Base-by-base conservation (phyloP, 2,329 filamentous ascomycete species). In the Colletotrichum filicis region DNA sequence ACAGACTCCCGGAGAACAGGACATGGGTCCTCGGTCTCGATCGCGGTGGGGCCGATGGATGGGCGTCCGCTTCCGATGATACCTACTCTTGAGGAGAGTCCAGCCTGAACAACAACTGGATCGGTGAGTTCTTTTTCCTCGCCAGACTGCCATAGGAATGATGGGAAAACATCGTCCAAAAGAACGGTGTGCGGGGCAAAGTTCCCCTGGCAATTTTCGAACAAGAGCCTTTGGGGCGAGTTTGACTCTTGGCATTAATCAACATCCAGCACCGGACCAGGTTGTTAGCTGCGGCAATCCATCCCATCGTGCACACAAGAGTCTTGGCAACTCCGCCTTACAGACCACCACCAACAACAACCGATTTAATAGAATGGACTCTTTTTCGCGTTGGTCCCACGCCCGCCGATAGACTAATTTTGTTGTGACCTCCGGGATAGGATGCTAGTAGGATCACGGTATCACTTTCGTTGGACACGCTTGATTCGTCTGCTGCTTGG, bases 301-400 rank as follows among this genome's bases (percentile, higher is more conserved):
- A 66, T 66, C 62, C 68, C 46, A 65, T 69, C 59, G 53, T 55
- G 37, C 60, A 63, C 66, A 63, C 49, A 52, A 26, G 19, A 56
- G 63, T 71, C 68, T 71, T 71, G 68, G 68, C 68, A 71, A 57
- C 68, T 62, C 68, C 63, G 68, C 63, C 68, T 62, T 71, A 52
- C 49, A 66, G 37, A 60, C 62, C 61, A 60, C 60, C 62, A 60
- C 56, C 24, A 62, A 62, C 22, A 49, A 30, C 59, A 49, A 8
- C 16, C 0, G n/a, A 62, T 42, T 16, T 42, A 2, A 42, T 16
- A 3, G 37, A 42, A 42, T 19, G 37, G 8, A 22, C 53, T 28
- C 53, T 22, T 26, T 26, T 14, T 9, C 16, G 14, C 53, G 16
- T 56, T 56, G 53, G 1, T 7, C 1, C 24, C 24, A 19, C 5